These are phyloP conservation scores for Francoa sonchifolia DNA, from an alignment of 441 rosid genomes.

Conservation along the genomic window DNA sequence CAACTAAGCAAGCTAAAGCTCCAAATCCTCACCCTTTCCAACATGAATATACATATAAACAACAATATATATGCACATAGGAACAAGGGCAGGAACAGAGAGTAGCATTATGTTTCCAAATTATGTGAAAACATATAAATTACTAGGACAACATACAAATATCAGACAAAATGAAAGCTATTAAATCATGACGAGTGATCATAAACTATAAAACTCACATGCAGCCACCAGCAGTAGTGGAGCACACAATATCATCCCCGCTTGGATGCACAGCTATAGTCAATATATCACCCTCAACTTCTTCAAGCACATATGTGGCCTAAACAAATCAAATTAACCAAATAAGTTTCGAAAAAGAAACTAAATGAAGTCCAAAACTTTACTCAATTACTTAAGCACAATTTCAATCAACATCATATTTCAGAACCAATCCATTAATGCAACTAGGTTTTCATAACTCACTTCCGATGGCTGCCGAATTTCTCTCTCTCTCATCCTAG, in stretches of 20 bases:
- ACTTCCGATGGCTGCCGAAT: no score
- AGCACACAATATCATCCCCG: slow-evolving; percentile 75
- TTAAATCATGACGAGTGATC: background rate
- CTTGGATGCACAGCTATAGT: slow-evolving; percentile 66
- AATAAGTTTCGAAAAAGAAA: background rate
- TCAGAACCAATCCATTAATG: no score
- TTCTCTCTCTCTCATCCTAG: no score
- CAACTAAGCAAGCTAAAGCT: background rate
- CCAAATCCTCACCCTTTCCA: background rate
- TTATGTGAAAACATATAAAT: no score
- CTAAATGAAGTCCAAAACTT: no score
- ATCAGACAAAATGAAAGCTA: background rate
- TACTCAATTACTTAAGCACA: no score
- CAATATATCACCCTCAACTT: slow-evolving; percentile 57
- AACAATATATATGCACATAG: no score
- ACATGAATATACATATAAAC: background rate
- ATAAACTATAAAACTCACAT: slow-evolving; percentile 32
- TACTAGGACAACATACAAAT: background rate
- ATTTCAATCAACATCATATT: no score
- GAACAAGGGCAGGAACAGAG: background rate
- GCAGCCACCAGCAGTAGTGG: slow-evolving; percentile 74
- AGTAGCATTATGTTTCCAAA: no score
- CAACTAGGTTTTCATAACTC: no score
- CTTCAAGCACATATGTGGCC: slow-evolving; percentile 57
- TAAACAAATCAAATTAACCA: slow-evolving; percentile 10